Base-by-base conservation (phyloP, 768 basidiomycete genomes). In the Leccinum barrowsii region DNA sequence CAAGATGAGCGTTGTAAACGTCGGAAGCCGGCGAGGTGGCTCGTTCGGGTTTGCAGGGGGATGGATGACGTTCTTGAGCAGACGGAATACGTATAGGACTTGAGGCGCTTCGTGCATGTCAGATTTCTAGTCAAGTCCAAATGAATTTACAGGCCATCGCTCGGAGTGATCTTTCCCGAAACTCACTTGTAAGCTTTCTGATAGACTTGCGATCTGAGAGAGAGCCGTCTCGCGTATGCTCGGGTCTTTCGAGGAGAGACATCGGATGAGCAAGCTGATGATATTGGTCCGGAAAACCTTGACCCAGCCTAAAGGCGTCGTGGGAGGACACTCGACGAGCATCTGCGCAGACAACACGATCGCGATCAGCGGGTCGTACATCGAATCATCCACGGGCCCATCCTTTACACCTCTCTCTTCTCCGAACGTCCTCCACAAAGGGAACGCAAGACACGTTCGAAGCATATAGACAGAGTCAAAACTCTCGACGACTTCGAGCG, bases 321-420 rank as follows among this genome's bases (percentile, higher is more conserved):
- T 70, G 1, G 85, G 87, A 15, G 73, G 78, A 53, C 77, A 78
- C 34, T 88, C 84, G 2, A 75, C 73, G n/a, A 94, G 74, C 70
- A 85, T 81, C 52, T 86, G 80, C 4, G 82, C 79, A 37, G 87
- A 82, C n/a, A 94, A 74, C 2, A 85, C 74, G 34, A 89, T 72
- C 13, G 92, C 66, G 71, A 95, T 92, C 1, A 86, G 68, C 7
- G 94, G 93, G 67, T 98, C 94, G 65, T 94, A 97, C 34, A 87
- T 68, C 11, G 73, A 75, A 11, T 67, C 68, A 17, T 81, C 78
- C 24, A 73, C 70, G 0, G 54, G 47, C 0, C 34, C 63, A 28
- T 72, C 66, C 22, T 61, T 62, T 8, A 64, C 50, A 3, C 65
- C 57, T 2, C 63, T 61, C 40, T 78, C 72, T 48, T 79, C 76